A percentile compares a stretch with the other conserved stretches of the same genome.
phyloP scores from a whole-genome alignment of 2,329 filamentous ascomycete genomes.

The Sporothrix globosa region DNA sequence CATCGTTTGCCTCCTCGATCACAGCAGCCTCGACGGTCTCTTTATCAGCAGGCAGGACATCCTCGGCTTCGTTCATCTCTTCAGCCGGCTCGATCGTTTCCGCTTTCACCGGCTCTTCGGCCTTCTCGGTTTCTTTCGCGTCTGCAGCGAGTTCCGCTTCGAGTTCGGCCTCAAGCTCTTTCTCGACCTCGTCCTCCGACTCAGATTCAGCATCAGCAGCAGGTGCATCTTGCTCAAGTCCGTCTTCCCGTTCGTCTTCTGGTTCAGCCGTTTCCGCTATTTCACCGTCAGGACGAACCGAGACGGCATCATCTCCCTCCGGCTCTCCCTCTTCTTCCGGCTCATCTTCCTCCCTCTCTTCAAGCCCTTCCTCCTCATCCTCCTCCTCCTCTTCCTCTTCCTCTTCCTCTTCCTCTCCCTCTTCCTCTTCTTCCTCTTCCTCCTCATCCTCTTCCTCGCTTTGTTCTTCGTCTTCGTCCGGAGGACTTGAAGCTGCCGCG shows the following conservation, averaged over 20 bases:
- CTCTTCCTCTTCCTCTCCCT: constrained; percentile 1
- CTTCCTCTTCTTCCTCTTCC: constrained; percentile 20
- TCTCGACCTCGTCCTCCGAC: constrained; percentile 27
- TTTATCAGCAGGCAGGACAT: background rate
- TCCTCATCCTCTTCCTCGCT: constrained; percentile 30
- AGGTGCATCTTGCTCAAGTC: background rate
- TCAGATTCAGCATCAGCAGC: background rate
- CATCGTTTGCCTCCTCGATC: constrained; percentile 1
- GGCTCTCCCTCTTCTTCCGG: constrained; percentile 21
- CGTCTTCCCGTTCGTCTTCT: constrained; percentile 12
- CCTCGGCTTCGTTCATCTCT: background rate
- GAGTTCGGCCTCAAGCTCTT: constrained; percentile 11
- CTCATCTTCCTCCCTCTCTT: constrained; percentile 20
- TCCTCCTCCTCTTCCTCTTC: constrained; percentile 15
- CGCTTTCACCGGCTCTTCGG: background rate
- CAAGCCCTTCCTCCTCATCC: constrained; percentile 20
- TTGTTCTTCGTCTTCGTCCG: constrained; percentile 14
- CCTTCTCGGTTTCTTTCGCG: background rate
- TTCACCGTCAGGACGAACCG: background rate
- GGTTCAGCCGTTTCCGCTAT: background rate
- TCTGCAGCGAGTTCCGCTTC: constrained; percentile 23
- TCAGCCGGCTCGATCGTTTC: background rate
- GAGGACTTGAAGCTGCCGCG: constrained; percentile 13
- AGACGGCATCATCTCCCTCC: constrained; percentile 3
- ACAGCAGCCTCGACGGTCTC: background rate